These are phyloP conservation scores for Brassica nigra DNA, from an alignment of 345 rosid genomes.

Conservation along the genomic window DNA sequence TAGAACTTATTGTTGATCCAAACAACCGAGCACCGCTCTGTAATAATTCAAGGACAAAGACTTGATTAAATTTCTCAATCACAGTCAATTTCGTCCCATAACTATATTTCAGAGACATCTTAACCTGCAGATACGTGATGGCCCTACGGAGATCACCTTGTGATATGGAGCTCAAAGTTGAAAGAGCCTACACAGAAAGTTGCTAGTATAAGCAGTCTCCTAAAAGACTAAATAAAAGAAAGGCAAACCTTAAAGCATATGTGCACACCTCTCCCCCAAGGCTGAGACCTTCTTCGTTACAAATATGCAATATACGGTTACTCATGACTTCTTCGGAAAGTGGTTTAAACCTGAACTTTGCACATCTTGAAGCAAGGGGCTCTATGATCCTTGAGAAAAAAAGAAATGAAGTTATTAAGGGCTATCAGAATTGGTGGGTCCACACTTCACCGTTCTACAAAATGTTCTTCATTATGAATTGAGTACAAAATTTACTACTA, in stretches of 20 bases:
- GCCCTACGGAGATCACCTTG: conserved; percentile 99
- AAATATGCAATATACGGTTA: conserved; percentile 76
- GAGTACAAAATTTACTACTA: not conserved
- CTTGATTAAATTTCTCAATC: not conserved
- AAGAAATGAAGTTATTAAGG: conserved; percentile 10
- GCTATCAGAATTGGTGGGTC: conserved; percentile 21
- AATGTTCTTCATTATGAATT: not conserved
- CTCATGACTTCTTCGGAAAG: conserved; percentile 90
- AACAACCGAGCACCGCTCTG: conserved; percentile 95
- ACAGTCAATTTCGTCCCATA: not conserved
- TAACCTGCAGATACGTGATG: conserved; percentile 90
- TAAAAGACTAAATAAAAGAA: not conserved
- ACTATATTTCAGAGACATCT: not conserved
- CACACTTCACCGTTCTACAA: not conserved
- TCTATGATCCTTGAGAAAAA: conserved; percentile 73
- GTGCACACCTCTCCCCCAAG: conserved; percentile 69
- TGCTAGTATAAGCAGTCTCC: conserved; percentile 6
- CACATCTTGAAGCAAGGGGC: conserved; percentile 99
- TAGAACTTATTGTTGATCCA: conserved; percentile 87
- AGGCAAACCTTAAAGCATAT: conserved; percentile 30
- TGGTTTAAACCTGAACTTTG: conserved; percentile 97
- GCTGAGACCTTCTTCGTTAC: conserved; percentile 78
- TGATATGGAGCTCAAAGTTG: conserved; percentile 80
- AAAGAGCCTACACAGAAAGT: conserved; percentile 57
- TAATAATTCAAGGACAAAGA: conserved; percentile 36